These are phyloP conservation scores for Fonsecaea erecta DNA, from an alignment of 2,329 filamentous ascomycete genomes.

Conservation along the genomic window DNA sequence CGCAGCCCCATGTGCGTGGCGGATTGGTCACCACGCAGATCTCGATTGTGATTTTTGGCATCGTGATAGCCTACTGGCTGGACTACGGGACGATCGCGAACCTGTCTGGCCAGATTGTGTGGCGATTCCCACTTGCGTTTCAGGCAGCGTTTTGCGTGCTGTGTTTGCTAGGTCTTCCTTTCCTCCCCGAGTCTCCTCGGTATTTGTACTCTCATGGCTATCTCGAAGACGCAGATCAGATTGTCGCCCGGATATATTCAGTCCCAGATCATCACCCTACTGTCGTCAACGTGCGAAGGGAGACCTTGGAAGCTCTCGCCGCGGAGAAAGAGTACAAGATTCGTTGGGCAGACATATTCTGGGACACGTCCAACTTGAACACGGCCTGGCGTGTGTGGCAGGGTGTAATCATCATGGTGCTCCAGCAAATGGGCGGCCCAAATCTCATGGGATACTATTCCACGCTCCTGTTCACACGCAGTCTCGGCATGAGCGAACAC, in stretches of 20 bases:
- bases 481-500: no score
- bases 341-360: no score
- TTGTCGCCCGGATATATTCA: neutral
- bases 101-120: conserved; percentile 5
- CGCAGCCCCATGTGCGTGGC: neutral
- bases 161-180: neutral
- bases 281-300: neutral
- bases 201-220: no score
- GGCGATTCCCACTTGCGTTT: conserved; percentile 8
- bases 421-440: no score
- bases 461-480: no score
- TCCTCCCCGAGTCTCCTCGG: neutral
- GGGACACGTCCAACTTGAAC: no score
- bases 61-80: conserved; percentile 7
- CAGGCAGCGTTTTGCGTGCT: neutral
- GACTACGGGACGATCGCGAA: conserved; percentile 7
- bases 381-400: no score
- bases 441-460: no score
- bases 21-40: neutral
- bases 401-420: no score
- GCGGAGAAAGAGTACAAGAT: no score
- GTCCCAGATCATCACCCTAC: neutral
- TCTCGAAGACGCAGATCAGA: no score
- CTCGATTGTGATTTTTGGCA: conserved; percentile 1
- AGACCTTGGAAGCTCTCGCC: no score